Evolutionary conservation across 2,329 filamentous ascomycete genomes (phyloP), one percentile per base, ranked within the genome.

Genomic region (Colletotrichum chlorophyti): DNA sequence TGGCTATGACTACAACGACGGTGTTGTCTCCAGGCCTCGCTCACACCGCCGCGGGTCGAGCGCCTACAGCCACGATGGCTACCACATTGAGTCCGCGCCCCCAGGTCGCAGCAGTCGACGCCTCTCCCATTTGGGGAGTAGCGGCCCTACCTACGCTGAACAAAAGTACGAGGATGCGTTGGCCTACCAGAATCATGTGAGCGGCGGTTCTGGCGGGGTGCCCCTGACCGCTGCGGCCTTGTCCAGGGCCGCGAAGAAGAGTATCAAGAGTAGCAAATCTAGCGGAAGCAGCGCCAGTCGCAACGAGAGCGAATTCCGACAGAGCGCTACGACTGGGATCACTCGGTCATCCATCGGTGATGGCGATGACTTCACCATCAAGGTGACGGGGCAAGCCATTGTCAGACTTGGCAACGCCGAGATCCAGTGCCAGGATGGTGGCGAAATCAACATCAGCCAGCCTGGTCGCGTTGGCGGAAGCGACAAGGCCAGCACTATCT

Each of bases 231-330:
- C 79, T 2, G 85, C 86, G 54, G 73, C 76, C 11, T 74, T 89
- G 23, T 80, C 76, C 63, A 83, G 77, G 67, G 81, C 76, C 24
- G 77, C 71, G 62, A 79, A 76, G 65, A 70, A 67, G 51, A 78
- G 74, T n/a, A n/a, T n/a, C 61, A 72, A 74, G 19, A 84, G 79
- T 74, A 85, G 81, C 66, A 79, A 79, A 21, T 86, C 81, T 34
- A 87, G 79, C 49, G 80, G 80, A 62, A 87, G 81, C 76, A 86
- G 79, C 62, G 79, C 71, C 19, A 88, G 85, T 67, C 84, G 78
- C 38, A 86, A 88, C 64, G 85, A 88, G 55, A 88, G 85, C 70
- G 85, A 87, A 53, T 86, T 82, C 69, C 80, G 79, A 63, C 82
- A 83, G 62, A 87, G 84, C 51, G 83, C 83, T 24, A 85, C 85